Evolutionary conservation across 2,329 filamentous ascomycete genomes (phyloP).

Genomic region (Claviceps humidiphila): DNA sequence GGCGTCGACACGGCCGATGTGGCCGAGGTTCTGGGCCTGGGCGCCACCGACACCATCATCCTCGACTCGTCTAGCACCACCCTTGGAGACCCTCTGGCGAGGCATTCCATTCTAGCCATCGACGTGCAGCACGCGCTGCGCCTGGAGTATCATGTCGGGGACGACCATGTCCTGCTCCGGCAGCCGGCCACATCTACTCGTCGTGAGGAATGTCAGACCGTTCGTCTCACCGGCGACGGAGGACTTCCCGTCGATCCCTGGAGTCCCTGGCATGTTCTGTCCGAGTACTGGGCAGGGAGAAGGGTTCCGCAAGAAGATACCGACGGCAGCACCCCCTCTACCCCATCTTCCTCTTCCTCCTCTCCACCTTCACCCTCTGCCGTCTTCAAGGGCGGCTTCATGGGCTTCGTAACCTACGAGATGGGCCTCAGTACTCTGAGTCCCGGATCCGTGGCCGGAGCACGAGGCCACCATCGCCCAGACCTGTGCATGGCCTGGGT

Average conservation of each 20-base stretch:
- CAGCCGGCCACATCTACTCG: slow-evolving; percentile 10
- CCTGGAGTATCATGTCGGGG: slow-evolving; percentile 43
- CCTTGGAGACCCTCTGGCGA: slow-evolving; percentile 28
- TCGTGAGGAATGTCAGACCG: slow-evolving; percentile 15
- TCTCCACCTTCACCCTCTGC: slow-evolving; percentile 6
- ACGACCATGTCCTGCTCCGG: slow-evolving; percentile 22
- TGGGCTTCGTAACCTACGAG: slow-evolving; percentile 79
- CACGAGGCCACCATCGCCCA: slow-evolving; percentile 33
- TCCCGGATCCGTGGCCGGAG: slow-evolving; percentile 13
- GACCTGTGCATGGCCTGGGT: slow-evolving; percentile 69
- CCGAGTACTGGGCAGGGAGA: slow-evolving; percentile 27
- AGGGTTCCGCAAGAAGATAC: slow-evolving; percentile 8
- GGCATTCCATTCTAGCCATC: slow-evolving; percentile 63
- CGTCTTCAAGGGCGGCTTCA: slow-evolving; percentile 70
- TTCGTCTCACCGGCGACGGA: slow-evolving; percentile 9
- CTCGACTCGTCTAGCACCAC: slow-evolving; percentile 46
- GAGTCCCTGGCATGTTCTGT: slow-evolving; percentile 37
- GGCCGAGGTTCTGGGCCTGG: slow-evolving; percentile 34
- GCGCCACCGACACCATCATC: slow-evolving; percentile 35
- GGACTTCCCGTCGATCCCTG: slow-evolving; percentile 13
- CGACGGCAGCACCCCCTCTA: not conserved
- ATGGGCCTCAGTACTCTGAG: slow-evolving; percentile 44
- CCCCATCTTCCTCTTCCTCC: too few species aligned
- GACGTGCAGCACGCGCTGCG: slow-evolving; percentile 42
- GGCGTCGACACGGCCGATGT: slow-evolving; percentile 39